Evolutionary conservation across 768 basidiomycete genomes (phyloP).

Genomic region (Phylloporus arenicola): DNA sequence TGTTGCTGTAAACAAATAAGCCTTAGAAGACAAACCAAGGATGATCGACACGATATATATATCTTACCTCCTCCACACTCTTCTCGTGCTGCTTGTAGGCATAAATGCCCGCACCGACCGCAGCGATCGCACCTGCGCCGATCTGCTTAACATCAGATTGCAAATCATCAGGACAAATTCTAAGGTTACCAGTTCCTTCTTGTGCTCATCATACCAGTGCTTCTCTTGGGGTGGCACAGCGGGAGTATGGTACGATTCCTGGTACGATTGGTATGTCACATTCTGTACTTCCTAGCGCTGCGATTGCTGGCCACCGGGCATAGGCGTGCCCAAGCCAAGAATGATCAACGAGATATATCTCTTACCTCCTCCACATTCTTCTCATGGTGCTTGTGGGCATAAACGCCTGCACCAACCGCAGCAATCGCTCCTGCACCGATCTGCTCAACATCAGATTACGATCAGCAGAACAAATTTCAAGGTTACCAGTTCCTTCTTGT

Average conservation of each 20-base stretch:
- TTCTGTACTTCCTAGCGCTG: conserved; percentile 24
- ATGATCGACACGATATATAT: neutral
- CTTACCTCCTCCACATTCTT: conserved; percentile 46
- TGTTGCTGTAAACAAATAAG: conserved; percentile 37
- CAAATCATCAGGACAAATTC: neutral
- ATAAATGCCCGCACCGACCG: conserved; percentile 44
- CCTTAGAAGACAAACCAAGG: neutral
- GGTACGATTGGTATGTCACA: neutral
- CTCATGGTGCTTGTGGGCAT: conserved; percentile 51
- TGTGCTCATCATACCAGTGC: conserved; percentile 51
- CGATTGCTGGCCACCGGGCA: conserved; percentile 14
- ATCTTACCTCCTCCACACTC: conserved; percentile 41
- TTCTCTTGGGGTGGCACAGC: conserved; percentile 35
- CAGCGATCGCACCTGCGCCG: conserved; percentile 51
- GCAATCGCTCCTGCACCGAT: conserved; percentile 57
- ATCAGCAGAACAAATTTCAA: neutral
- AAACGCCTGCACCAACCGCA: conserved; percentile 45
- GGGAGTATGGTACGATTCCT: conserved; percentile 12
- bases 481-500: conserved; percentile 53
- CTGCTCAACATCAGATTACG: conserved; percentile 31
- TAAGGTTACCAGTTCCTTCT: conserved; percentile 50
- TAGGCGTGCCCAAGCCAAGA: neutral
- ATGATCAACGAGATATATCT: neutral
- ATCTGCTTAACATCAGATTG: conserved; percentile 36
- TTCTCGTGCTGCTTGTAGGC: conserved; percentile 56